Base-by-base conservation (phyloP, 2,329 filamentous ascomycete genomes). In the Trichoderma sp. region DNA sequence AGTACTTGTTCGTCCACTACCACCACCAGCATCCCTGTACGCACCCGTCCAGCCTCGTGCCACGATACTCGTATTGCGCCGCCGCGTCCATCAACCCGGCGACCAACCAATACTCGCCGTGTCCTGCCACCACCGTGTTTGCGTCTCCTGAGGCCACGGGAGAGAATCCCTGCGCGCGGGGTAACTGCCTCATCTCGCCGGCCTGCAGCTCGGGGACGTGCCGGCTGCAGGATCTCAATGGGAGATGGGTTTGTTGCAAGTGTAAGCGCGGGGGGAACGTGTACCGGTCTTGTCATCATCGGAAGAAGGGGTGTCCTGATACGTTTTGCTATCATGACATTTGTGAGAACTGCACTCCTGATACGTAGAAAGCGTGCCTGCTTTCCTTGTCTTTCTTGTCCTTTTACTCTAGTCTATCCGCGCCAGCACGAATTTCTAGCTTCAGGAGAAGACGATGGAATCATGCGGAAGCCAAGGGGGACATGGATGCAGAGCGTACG, bases 251-350 rank as follows among this genome's bases (percentile, higher is more conserved):
- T 15, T 87, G 84, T 71, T 87, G 84, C 72, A 77, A 75, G 67
- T 87, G 84, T 70, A 73, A 75, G 4, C 77, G 82, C 6, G 82
- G 81, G 7, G 80, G 78, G 5, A 86, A 86, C 68, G 75, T 77
- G 5, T 80, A 80, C 57, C 76, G 77, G 25, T 82, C 78, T 76
- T 86, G 84, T 70, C 74, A 79, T 37, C 81, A 84, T 69, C 79
- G 76, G 64, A 80, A 82, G 79, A 78, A 76, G 64, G 78, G 78
- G 13, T 81, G 81, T 69, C 82, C 83, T 10, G 81, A 86, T 70
- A 83, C 82, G 1, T 81, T 85, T 53, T 87, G 84, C 74, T 84
- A 84, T 70, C 84, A 86, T 68, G 74, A 76, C n/a, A 80, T 84
- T 60, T 87, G 84, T 72, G 74, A 76, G 45, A 72, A 71, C 4